These are phyloP conservation scores for Coprinellus micaceus DNA, from an alignment of 768 basidiomycete genomes.

Conservation along the genomic window DNA sequence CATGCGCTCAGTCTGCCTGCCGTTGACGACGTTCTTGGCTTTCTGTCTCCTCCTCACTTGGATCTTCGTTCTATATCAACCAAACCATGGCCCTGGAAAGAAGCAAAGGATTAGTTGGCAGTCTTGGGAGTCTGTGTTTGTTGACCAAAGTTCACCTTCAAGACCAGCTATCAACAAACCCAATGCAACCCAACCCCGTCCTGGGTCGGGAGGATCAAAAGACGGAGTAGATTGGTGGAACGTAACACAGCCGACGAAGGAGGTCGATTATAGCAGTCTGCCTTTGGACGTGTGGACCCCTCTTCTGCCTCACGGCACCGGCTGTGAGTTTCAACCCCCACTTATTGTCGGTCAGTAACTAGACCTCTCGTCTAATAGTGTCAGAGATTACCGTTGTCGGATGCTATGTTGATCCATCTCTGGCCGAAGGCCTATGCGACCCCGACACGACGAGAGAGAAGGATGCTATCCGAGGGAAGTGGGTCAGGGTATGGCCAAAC, in stretches of 20 bases:
- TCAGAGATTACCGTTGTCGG: conserved; percentile 73
- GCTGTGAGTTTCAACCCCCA: conserved; percentile 44
- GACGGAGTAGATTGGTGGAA: conserved; percentile 66
- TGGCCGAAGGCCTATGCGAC: conserved; percentile 57
- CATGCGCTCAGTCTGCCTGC: conserved; percentile 52
- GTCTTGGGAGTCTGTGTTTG: conserved; percentile 68
- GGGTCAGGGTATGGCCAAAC: conserved; percentile 86
- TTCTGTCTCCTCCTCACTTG: conserved; percentile 74
- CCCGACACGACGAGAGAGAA: conserved; percentile 68
- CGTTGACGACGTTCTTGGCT: conserved; percentile 55
- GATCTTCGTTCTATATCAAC: conserved; percentile 79
- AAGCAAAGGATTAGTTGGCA: conserved; percentile 84
- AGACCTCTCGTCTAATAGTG: conserved; percentile 40
- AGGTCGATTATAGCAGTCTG: conserved; percentile 60
- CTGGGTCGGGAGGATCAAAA: conserved; percentile 5
- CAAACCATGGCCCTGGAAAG: conserved; percentile 65
- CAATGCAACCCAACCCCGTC: conserved; percentile 11
- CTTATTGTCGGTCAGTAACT: neutral
- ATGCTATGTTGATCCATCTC: conserved; percentile 62
- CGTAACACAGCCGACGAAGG: conserved; percentile 38
- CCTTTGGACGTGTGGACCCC: conserved; percentile 82
- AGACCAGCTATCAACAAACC: conserved; percentile 14
- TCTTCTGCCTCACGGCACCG: conserved; percentile 71
- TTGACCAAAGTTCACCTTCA: conserved; percentile 16
- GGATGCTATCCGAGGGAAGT: conserved; percentile 77